Conservation (phyloP, 495 filamentous ascomycete species). For the Annulohypoxylon maeteangense region DNA sequence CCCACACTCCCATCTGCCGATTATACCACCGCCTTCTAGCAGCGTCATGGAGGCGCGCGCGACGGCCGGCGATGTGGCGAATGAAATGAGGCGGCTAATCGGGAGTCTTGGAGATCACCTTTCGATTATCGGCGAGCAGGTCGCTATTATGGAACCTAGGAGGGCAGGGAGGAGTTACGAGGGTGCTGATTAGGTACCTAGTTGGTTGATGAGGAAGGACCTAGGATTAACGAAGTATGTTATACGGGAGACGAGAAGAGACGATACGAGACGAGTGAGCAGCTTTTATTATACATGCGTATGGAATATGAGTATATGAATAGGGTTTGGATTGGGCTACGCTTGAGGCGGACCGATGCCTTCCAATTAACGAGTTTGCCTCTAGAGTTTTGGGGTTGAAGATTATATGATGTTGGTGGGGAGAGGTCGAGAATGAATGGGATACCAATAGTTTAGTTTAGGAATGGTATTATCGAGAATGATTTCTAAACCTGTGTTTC, state of each 20-base stretch:
- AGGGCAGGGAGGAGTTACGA: slow-evolving; percentile 23
- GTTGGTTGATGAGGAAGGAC: not conserved
- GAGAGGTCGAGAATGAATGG: not conserved
- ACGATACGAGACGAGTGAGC: not conserved
- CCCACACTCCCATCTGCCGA: slow-evolving; percentile 42
- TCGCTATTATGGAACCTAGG: slow-evolving; percentile 44
- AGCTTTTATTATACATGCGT: not conserved
- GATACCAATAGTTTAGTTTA: slow-evolving; percentile 25
- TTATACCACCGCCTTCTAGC: slow-evolving; percentile 56
- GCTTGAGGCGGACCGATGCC: not conserved
- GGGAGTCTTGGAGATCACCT: slow-evolving; percentile 61
- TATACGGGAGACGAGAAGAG: not conserved
- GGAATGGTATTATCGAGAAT: slow-evolving; percentile 5
- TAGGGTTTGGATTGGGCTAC: not conserved
- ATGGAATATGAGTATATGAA: not conserved
- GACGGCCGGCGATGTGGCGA: slow-evolving; percentile 59
- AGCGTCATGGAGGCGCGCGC: slow-evolving; percentile 65
- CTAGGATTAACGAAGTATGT: not conserved
- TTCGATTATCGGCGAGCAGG: slow-evolving; percentile 43
- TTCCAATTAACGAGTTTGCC: not conserved
- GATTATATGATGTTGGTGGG: no score
- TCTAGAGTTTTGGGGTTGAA: not conserved
- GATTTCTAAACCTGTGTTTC: not conserved
- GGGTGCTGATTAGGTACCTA: slow-evolving; percentile 17
- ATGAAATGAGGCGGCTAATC: slow-evolving; percentile 65